Conservation (phyloP, 108 stramenopile species). For the Pseudonitzschia multiseries region DNA sequence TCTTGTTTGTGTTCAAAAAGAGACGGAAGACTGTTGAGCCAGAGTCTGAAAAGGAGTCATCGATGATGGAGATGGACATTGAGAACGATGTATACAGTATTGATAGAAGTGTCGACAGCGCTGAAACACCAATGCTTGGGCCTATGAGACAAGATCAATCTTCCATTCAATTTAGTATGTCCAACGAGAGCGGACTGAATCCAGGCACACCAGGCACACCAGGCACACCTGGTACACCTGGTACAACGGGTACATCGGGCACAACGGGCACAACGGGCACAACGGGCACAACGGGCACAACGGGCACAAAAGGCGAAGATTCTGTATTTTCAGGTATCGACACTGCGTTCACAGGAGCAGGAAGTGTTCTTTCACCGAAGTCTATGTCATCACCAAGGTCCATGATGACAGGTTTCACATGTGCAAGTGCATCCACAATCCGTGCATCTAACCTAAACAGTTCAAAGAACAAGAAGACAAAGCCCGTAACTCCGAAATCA, state of each 20-base stretch:
- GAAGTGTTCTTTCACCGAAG: conserved; percentile 1
- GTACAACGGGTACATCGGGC: background rate
- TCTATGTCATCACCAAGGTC: conserved; percentile 18
- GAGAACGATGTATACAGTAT: conserved; percentile 36
- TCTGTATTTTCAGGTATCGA: conserved; percentile 19
- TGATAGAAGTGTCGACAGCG: conserved; percentile 29
- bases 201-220: background rate
- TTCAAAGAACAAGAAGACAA: conserved; percentile 3
- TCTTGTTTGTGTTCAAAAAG: conserved; percentile 30
- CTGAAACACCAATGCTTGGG: conserved; percentile 1
- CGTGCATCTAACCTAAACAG: conserved; percentile 21
- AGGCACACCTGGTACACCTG: background rate
- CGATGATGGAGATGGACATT: conserved; percentile 12
- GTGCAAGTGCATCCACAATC: conserved; percentile 28
- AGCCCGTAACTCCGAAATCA: background rate
- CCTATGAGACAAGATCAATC: background rate
- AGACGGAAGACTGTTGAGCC: conserved; percentile 10
- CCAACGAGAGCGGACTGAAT: conserved; percentile 8
- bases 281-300: background rate
- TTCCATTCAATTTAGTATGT: conserved; percentile 27
- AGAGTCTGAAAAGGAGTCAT: conserved; percentile 18
- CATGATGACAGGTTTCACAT: conserved; percentile 23
- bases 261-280: background rate
- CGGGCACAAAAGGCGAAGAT: background rate
- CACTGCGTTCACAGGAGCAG: background rate